Evolutionary conservation across 2,329 filamentous ascomycete genomes (phyloP).

Genomic region (Dichotomopilus funicola): DNA sequence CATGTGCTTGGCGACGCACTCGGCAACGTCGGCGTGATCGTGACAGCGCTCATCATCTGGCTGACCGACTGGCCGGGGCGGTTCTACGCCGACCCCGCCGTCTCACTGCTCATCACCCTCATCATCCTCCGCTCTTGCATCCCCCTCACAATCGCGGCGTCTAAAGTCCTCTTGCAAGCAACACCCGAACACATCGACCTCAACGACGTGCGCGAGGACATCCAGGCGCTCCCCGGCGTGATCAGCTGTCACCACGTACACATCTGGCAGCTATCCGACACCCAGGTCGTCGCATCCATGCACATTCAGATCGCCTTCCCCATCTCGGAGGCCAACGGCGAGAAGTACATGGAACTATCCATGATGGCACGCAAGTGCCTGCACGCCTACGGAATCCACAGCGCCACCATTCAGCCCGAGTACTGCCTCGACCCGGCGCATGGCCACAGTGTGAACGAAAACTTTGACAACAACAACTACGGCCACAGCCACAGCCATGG

Average conservation of each 20-base stretch:
- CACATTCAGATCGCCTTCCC: constrained; percentile 90
- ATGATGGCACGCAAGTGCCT: constrained; percentile 78
- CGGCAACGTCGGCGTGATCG: constrained; percentile 80
- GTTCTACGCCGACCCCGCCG: constrained; percentile 82
- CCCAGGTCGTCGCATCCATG: constrained; percentile 86
- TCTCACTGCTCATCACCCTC: constrained; percentile 88
- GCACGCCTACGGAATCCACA: constrained; percentile 94
- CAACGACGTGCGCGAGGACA: constrained; percentile 87
- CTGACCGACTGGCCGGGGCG: constrained; percentile 74
- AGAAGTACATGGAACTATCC: constrained; percentile 86
- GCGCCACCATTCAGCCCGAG: constrained; percentile 94
- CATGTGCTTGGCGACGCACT: constrained; percentile 77
- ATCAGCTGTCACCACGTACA: constrained; percentile 92
- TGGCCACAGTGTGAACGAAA: constrained; percentile 23
- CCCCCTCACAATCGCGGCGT: constrained; percentile 71
- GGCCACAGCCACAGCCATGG: background rate
- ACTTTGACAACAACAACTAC: no score
- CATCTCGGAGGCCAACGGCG: constrained; percentile 70
- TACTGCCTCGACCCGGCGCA: constrained; percentile 55
- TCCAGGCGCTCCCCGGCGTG: constrained; percentile 76
- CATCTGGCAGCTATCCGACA: constrained; percentile 95
- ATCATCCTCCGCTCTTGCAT: constrained; percentile 69
- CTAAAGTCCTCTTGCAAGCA: constrained; percentile 87
- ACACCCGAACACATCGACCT: constrained; percentile 84
- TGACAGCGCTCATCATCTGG: constrained; percentile 84